phyloP scores from a whole-genome alignment of 495 filamentous ascomycete species.

The Aspergillus funiculosus region DNA sequence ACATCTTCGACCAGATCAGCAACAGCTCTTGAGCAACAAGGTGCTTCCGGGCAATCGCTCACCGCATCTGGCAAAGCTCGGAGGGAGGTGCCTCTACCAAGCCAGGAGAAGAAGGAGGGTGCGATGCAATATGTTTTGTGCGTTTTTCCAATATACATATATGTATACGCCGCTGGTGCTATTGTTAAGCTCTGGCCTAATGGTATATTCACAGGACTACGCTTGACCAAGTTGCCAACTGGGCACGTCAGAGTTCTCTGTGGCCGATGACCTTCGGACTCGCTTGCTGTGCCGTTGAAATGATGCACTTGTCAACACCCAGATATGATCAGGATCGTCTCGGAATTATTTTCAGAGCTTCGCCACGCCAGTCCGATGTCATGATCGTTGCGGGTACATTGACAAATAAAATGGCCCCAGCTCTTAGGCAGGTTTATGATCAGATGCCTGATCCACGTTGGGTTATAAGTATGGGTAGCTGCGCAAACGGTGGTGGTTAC shows the following conservation, averaged over 20 bases:
- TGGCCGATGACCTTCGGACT: constrained; percentile 99
- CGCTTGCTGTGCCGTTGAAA: constrained; percentile 93
- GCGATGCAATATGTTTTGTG: constrained; percentile 96
- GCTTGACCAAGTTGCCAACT: constrained; percentile 87
- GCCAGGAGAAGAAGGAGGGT: constrained; percentile 90
- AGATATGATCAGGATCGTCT: constrained; percentile 95
- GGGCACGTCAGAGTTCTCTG: constrained; percentile 86
- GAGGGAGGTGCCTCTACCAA: constrained; percentile 77
- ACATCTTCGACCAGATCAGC: constrained; percentile 40
- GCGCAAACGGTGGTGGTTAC: constrained; percentile 94
- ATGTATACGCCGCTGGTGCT: too few relatives aligned
- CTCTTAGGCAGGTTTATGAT: constrained; percentile 91
- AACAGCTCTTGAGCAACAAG: constrained; percentile 41
- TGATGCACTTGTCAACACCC: constrained; percentile 97
- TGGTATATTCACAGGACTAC: constrained; percentile 58
- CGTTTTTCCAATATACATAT: constrained; percentile 28
- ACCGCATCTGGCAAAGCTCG: constrained; percentile 49
- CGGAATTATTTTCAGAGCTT: constrained; percentile 95
- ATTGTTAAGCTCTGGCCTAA: constrained; percentile 2
- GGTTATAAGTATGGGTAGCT: constrained; percentile 93
- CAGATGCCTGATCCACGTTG: constrained; percentile 97
- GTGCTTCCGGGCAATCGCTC: constrained; percentile 34
- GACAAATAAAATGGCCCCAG: constrained; percentile 98
- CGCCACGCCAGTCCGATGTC: constrained; percentile 90
- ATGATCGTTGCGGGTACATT: constrained; percentile 97